Conservation (phyloP, 441 rosid genomes). For the Pelargonium myrrhifolium region DNA sequence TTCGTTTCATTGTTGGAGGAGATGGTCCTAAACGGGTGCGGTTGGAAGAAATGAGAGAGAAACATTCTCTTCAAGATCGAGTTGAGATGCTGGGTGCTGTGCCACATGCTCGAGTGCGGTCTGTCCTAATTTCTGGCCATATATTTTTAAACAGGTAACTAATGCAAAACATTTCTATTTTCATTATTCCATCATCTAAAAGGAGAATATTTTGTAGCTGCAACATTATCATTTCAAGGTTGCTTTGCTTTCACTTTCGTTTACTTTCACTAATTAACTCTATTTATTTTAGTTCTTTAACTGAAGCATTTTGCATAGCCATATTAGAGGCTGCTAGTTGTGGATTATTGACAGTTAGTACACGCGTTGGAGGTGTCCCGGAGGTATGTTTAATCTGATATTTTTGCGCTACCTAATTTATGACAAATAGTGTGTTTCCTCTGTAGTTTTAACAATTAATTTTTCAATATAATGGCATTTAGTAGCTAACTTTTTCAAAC, state of each 20-base stretch:
- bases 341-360: constrained; percentile 87
- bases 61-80: constrained; percentile 93
- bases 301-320: constrained; percentile 98
- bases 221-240: not conserved
- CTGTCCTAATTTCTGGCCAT: constrained; percentile 83
- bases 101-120: constrained; percentile 80
- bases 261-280: not conserved
- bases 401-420: constrained; percentile 6
- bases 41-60: constrained; percentile 97
- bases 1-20: constrained; percentile 86
- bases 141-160: constrained; percentile 83
- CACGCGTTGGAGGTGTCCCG: constrained; percentile 95
- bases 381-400: constrained; percentile 49
- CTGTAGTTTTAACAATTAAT: not conserved
- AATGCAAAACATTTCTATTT: not conserved
- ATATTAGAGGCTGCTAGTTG: constrained; percentile 98
- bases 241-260: not conserved
- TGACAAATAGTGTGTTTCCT: constrained; percentile 1
- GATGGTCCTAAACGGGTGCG: constrained; percentile 96
- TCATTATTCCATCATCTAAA: not conserved
- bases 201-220: not conserved
- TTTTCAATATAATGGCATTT: not conserved
- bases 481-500: not conserved
- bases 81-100: constrained; percentile 96
- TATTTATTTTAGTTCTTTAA: constrained; percentile 55